Evolutionary conservation across 2,329 filamentous ascomycete genomes (phyloP).

Genomic region (Calcarisporium arbuscula): DNA sequence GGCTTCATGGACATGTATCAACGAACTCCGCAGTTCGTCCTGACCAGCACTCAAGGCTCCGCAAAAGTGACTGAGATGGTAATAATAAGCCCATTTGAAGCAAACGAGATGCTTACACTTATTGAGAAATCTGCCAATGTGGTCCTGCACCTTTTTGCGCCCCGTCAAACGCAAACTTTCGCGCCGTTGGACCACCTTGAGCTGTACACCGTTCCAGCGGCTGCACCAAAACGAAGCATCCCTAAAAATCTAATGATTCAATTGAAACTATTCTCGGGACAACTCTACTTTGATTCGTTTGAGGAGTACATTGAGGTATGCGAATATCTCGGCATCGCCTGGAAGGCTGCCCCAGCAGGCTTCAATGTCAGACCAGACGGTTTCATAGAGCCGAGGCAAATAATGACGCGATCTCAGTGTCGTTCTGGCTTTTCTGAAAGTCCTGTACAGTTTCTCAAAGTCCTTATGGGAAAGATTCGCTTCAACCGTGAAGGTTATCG

Average conservation of each 20-base stretch:
- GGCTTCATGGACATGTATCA: conserved; percentile 14
- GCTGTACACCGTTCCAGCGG: background rate
- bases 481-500: conserved; percentile 29
- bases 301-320: conserved; percentile 49
- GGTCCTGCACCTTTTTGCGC: conserved; percentile 44
- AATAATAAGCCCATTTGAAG: conserved; percentile 36
- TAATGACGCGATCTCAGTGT: conserved; percentile 14
- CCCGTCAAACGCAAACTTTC: conserved; percentile 23
- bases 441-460: conserved; percentile 30
- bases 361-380: conserved; percentile 17
- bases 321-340: conserved; percentile 43
- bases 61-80: background rate
- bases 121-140: conserved; percentile 31
- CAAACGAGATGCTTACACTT: conserved; percentile 37
- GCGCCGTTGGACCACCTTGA: conserved; percentile 1
- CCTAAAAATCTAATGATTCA: conserved; percentile 28
- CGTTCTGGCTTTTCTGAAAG: conserved; percentile 23
- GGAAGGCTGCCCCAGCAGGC: conserved; percentile 16
- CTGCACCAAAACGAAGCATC: background rate
- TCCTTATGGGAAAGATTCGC: conserved; percentile 28
- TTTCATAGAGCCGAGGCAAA: conserved; percentile 22
- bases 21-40: conserved; percentile 18
- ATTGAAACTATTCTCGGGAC: conserved; percentile 62
- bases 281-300: conserved; percentile 53
- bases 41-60: conserved; percentile 7